Evolutionary conservation across 2,329 filamentous ascomycete species (phyloP).

Genomic region (Hymenoscyphus occultus): DNA sequence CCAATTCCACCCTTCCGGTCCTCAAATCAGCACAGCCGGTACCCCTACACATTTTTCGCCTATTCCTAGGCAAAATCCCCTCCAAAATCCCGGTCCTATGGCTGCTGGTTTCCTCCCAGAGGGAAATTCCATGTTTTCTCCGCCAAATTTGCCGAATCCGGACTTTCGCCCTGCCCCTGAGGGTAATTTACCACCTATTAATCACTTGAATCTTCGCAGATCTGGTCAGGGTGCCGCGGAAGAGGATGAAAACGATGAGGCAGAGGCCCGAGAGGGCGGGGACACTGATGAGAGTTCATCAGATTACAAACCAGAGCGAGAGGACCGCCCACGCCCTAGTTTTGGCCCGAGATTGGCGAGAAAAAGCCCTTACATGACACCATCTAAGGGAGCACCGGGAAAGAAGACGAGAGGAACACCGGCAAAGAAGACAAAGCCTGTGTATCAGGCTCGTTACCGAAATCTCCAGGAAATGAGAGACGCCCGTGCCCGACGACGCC

Average conservation of each 20-base stretch:
- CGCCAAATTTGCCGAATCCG: no score
- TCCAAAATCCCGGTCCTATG: no score
- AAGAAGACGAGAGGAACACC: background rate
- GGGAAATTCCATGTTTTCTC: background rate
- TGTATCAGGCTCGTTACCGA: background rate
- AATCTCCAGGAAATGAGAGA: background rate
- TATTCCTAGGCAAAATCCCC: no score
- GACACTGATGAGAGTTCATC: background rate
- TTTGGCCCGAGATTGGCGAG: background rate
- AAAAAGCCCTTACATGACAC: background rate
- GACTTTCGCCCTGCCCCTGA: background rate
- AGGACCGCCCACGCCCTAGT: background rate
- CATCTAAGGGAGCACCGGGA: background rate
- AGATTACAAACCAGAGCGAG: background rate
- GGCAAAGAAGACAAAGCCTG: background rate
- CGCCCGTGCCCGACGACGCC: no score
- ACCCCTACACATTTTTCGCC: no score
- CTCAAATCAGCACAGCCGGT: no score
- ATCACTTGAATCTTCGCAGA: background rate
- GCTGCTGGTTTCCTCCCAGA: background rate
- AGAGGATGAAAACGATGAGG: background rate
- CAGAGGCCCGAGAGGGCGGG: background rate
- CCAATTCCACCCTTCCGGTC: no score
- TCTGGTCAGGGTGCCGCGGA: background rate
- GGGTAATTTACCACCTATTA: background rate